Evolutionary conservation across 352 stramenopile species (phyloP), one percentile per base, ranked within the genome.

Genomic region (Globisporangium sylvaticum): DNA sequence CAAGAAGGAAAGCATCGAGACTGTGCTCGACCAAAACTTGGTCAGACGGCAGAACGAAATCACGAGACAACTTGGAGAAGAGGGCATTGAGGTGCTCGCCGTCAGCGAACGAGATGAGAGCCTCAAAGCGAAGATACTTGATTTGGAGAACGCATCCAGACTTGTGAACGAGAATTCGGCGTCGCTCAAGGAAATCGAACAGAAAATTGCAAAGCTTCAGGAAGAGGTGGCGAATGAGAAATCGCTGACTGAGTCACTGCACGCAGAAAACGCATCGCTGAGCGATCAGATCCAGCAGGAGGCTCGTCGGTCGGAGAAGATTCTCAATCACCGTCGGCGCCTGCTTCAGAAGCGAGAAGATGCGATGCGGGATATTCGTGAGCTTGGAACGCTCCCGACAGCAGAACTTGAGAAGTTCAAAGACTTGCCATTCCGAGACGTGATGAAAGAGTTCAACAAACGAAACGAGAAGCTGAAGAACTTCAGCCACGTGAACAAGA

Each of bases 401-500:
- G 87, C 87, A 15, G 97, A 99, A 77, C 84, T 99, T 12, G 89
- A 96, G 56, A 91, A 92, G 55, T 98, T 98, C 69, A 92, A 94
- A 71, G 76, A 75, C 20, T 74, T 98, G 44, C 78, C 87, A 7
- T 96, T 96, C 58, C 79, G 87, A 25, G 88, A 97, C 2, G 87
- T 99, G 37, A 98, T 99, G 72, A 96, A 95, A 62, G 79, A 93
- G 58, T 92, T 99, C 69, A 97, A 98, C 53, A 85, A 88, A 25
- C 90, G 93, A 69, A 99, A 97, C 64, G 97, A 98, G 42, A 93
- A 98, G 61, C 78, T 99, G 52, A 98, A 99, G 72, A 97, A 98
- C 65, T 99, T 98, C 73, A 96, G 81, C 64, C 97, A 99, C 72
- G 97, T 99, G 34, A 99, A 99, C 88, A 99, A 99, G 72, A 99